Evolutionary conservation across 441 rosid genomes (phyloP).

Genomic region (Pelargonium australe): DNA sequence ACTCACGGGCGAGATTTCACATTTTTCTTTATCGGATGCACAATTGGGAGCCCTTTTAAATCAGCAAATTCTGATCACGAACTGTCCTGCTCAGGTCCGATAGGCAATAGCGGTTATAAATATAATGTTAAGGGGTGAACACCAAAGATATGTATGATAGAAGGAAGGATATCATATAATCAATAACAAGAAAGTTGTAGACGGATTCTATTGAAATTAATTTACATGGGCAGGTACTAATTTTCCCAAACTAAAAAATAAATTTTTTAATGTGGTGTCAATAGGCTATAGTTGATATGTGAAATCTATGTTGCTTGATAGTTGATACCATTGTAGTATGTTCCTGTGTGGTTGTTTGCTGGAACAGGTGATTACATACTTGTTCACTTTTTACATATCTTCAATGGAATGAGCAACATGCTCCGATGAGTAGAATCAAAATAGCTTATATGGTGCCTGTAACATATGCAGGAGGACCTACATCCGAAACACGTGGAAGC

Average conservation of each 20-base stretch:
- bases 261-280: no score
- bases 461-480: constrained; percentile 67
- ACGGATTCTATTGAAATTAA: no score
- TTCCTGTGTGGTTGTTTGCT: neutral
- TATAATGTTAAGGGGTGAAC: no score
- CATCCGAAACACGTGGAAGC: constrained; percentile 60
- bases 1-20: no score
- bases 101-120: neutral
- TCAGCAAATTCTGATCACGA: neutral
- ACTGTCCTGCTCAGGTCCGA: no score
- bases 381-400: neutral
- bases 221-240: no score
- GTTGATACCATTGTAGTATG: neutral
- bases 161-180: no score
- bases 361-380: constrained; percentile 7
- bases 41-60: neutral
- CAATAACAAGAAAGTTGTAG: no score
- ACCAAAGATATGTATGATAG: no score
- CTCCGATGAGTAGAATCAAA: neutral
- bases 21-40: neutral
- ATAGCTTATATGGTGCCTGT: neutral
- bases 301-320: neutral
- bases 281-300: no score
- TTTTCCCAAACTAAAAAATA: no score
- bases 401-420: no score